Evolutionary conservation across 495 filamentous ascomycete genomes (phyloP), one percentile per base, ranked within the genome.

Genomic region (Stereocaulon alpinum): DNA sequence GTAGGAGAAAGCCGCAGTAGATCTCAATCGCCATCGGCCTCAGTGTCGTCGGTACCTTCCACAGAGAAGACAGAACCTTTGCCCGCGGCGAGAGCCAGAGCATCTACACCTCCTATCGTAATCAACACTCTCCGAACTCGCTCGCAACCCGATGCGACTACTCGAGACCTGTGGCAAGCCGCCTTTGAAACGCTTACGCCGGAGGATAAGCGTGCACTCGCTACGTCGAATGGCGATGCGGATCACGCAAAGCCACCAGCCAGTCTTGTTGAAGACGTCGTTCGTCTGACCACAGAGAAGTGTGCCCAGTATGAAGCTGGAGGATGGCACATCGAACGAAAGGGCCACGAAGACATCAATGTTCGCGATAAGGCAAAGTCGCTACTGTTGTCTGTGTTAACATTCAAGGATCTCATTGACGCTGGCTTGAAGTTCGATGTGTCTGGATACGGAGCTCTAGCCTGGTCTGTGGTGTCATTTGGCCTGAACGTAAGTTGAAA

Each of bases 341-440:
- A 30, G 29, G 47, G 47, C 22, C 47, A 22, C 12, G 47, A 49
- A 49, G 53, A 44, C 14, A 56, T 56, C 2, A 56, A 56, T n/a
- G 22, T 56, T 30, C 53, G 53, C 11, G 37, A 41, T 4, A 41
- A 55, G 49, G 58, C 58, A 12, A 54, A 54, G 34, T 24, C 34
- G 32, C 55, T 55, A 10, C 27, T 60, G 11, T 55, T 12, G 20
- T 59, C 56, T 41, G 56, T 40, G 24, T 41, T 59, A n/a, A 18
- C n/a, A 9, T 50, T 59, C 44, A 54, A 59, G 18, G 41, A 45
- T 17, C 15, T 55, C 20, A 37, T 60, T 17, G 58, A 55, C 12
- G 58, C 58, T 11, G 49, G 58, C 12, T 29, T 60, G 22, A 20
- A 55, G 18, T 60, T 60, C 49, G n/a, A 55, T 47, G 27, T 22